Percentiles rank a stretch among this genome's conserved stretches.
Conservation (phyloP, 2,329 filamentous ascomycete species). For the Colletotrichum coccodes region DNA sequence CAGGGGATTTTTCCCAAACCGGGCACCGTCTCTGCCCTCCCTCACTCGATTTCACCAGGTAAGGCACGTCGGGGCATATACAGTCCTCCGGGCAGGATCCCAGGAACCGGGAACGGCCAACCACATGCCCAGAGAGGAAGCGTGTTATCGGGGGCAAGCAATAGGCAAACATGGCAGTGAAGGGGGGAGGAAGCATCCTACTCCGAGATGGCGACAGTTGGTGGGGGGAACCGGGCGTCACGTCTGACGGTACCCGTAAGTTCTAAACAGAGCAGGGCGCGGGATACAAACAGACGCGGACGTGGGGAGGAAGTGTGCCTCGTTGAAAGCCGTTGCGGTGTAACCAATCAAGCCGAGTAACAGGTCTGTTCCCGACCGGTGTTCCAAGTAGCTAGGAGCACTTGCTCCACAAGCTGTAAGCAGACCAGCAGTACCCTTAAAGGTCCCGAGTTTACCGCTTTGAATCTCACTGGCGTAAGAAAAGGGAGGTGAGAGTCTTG, state of each 20-base stretch:
- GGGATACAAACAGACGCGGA: background rate
- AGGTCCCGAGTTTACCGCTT: constrained; percentile 1
- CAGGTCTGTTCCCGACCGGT: background rate
- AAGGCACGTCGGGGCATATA: background rate
- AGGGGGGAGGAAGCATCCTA: background rate
- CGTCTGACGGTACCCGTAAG: background rate
- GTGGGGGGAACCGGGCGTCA: background rate
- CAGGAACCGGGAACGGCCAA: constrained; percentile 27
- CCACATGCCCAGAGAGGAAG: constrained; percentile 8
- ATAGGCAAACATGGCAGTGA: constrained; percentile 18
- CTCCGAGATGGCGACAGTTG: background rate
- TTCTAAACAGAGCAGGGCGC: background rate
- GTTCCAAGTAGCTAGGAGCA: background rate
- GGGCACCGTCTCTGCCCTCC: background rate
- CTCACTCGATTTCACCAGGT: background rate
- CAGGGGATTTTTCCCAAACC: background rate
- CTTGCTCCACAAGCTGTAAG: constrained; percentile 2
- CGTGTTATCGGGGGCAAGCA: constrained; percentile 2
- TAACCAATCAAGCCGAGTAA: constrained; percentile 1
- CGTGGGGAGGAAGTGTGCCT: constrained; percentile 1
- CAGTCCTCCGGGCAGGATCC: background rate
- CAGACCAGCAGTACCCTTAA: background rate
- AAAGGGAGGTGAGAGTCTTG: constrained; percentile 21
- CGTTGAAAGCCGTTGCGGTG: background rate
- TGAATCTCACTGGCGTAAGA: background rate